A percentile compares a stretch with the other conserved stretches of the same genome.
These are phyloP conservation scores for Chlamydomonas incerta DNA, from an alignment of 139 green algal species.

Conservation along the genomic window DNA sequence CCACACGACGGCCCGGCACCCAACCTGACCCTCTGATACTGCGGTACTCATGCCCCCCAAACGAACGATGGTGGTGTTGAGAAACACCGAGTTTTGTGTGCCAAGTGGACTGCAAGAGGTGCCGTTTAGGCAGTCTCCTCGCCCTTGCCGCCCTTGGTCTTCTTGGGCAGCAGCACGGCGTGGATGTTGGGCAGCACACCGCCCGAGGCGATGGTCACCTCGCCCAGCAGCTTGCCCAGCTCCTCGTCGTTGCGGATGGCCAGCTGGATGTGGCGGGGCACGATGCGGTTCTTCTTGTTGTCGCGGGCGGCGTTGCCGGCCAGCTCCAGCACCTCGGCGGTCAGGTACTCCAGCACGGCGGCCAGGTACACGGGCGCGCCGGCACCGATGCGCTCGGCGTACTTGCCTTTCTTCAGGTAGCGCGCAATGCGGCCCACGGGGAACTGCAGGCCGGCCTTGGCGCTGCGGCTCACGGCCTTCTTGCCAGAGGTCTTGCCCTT, in stretches of 20 bases:
- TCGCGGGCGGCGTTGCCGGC: constrained; percentile 90
- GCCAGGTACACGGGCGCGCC: constrained; percentile 72
- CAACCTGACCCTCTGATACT: too few species aligned
- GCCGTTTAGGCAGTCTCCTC: too few species aligned
- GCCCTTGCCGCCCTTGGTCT: constrained; percentile 61
- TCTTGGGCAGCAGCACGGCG: constrained; percentile 84
- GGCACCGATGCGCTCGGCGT: constrained; percentile 67
- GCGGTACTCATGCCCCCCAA: too few species aligned
- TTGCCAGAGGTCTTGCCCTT: constrained; percentile 33
- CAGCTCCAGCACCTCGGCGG: constrained; percentile 87
- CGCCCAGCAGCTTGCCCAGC: constrained; percentile 91
- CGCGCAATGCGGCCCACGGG: constrained; percentile 86
- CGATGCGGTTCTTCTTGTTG: constrained; percentile 96
- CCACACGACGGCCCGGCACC: too few species aligned
- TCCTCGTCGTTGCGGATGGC: constrained; percentile 95
- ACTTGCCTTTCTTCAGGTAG: constrained; percentile 86
- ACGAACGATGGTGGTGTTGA: background rate
- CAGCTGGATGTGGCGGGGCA: constrained; percentile 90
- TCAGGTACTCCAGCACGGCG: constrained; percentile 69
- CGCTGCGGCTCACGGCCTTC: constrained; percentile 73
- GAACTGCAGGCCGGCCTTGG: constrained; percentile 94
- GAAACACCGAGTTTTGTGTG: background rate
- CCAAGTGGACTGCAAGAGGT: background rate
- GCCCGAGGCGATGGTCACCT: constrained; percentile 82
- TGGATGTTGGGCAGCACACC: constrained; percentile 94